Base-by-base conservation (phyloP, 768 basidiomycete species). In the Glaciozyma martinii region DNA sequence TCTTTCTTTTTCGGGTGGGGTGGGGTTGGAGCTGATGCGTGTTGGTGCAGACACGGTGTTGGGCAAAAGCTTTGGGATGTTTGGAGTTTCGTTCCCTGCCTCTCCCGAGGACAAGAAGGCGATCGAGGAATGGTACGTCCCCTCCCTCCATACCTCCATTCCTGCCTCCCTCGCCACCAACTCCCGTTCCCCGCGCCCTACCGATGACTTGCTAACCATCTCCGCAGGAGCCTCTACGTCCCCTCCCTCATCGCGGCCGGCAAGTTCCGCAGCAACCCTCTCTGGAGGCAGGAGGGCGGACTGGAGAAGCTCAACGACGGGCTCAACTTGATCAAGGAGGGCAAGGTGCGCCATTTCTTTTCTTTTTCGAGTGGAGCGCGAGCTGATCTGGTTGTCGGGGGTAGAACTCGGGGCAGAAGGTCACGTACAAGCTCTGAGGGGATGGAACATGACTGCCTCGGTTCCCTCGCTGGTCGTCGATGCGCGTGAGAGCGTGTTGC, bases 301-400 rank as follows among this genome's bases (percentile, higher is more conserved):
- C 61, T 67, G 2, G 66, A 43, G 16, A n/a, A 30, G 16, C 46
- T 67, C 50, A 54, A 63, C 50, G 66, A 63, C 19, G 66, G 66
- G 1, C 57, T 67, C 23, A 52, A 67, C 23, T 57, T 59, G 21
- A 55, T 63, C 16, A 60, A 63, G 53, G n/a, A 18, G 13, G 61
- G 61, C 27, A 67, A 67, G 61, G 66, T 63, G 44, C 5, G 66
- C 32, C 21, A 6, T 5, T 6, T 19, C 19, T 3, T 23, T 18
- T 8, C 9, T 33, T 40, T 13, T 4, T 3, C n/a, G 16, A 16
- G 25, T n/a, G 25, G 54, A 18, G 21, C 8, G 9, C 4, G 16
- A 7, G 15, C 18, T 32, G 15, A 9, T 8, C 19, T 30, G 9
- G 19, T 9, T 33, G 16, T 3, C n/a, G n/a, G n/a, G n/a, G n/a